A percentile compares a stretch with the other conserved stretches of the same genome.
These are phyloP conservation scores for Fistulifera solaris DNA, from an alignment of 108 stramenopile genomes.

Conservation along the genomic window DNA sequence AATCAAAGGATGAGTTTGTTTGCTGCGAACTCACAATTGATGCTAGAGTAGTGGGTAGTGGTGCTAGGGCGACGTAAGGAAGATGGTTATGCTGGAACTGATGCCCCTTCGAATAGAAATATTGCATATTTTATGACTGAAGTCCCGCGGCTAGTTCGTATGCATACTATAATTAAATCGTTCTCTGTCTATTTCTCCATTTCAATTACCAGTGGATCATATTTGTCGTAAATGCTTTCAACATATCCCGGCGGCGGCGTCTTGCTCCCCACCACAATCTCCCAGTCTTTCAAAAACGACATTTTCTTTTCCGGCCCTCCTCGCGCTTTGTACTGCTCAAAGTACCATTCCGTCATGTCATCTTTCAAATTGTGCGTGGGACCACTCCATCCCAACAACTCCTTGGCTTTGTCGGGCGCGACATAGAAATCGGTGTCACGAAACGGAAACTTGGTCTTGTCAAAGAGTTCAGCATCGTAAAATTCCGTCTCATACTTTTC, in stretches of 20 bases:
- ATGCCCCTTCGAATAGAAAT: no score
- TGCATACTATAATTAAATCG: no score
- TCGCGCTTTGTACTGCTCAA: conserved; percentile 53
- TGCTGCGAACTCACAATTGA: no score
- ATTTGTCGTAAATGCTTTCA: conserved; percentile 22
- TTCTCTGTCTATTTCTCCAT: not conserved
- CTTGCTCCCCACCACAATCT: conserved; percentile 35
- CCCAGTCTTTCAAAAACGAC: conserved; percentile 45
- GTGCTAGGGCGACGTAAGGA: no score
- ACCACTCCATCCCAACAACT: conserved; percentile 60
- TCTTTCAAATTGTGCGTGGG: conserved; percentile 44
- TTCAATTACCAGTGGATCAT: conserved; percentile 20
- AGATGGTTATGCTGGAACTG: no score
- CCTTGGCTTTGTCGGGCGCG: conserved; percentile 60
- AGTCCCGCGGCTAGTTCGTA: no score
- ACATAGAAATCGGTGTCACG: conserved; percentile 73
- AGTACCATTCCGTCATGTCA: conserved; percentile 63
- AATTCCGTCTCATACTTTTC: conserved; percentile 33
- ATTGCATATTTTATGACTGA: no score
- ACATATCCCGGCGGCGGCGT: conserved; percentile 9
- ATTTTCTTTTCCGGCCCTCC: conserved; percentile 49
- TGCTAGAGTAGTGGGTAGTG: no score
- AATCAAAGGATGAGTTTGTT: no score
- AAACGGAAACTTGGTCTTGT: conserved; percentile 75
- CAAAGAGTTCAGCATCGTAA: conserved; percentile 46